Conservation (phyloP, 768 basidiomycete species). For the Rhodotorula graminis region DNA sequence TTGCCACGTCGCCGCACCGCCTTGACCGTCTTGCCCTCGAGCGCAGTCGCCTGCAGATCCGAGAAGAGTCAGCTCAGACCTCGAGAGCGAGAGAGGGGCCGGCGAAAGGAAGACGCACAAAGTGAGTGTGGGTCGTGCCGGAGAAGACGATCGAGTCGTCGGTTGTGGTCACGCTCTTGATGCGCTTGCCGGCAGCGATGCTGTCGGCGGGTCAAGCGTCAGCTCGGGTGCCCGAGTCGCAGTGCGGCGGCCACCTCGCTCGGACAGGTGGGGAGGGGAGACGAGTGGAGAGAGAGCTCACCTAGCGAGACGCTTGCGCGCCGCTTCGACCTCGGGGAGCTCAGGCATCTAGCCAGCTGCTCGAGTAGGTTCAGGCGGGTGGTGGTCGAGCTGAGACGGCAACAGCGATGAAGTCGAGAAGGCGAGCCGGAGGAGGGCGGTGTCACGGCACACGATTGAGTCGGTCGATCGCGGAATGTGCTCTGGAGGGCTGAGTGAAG, state of each 20-base stretch:
- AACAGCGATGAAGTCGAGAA: no score
- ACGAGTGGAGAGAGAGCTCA: background rate
- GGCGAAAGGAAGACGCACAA: slow-evolving; percentile 2
- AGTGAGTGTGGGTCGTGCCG: slow-evolving; percentile 21
- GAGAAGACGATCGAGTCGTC: slow-evolving; percentile 40
- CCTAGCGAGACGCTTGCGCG: slow-evolving; percentile 9
- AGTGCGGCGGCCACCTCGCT: no score
- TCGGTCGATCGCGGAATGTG: no score
- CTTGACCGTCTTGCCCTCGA: slow-evolving; percentile 32
- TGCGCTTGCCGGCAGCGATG: slow-evolving; percentile 28
- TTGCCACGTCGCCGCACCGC: slow-evolving; percentile 36
- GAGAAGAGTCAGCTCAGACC: no score
- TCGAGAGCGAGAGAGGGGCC: no score
- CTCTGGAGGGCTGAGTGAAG: no score
- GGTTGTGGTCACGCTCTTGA: slow-evolving; percentile 15
- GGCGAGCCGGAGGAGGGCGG: no score
- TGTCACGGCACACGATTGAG: no score
- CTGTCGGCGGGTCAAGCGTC: background rate
- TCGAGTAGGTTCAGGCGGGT: no score
- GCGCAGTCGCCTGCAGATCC: slow-evolving; percentile 1
- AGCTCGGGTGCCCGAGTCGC: background rate
- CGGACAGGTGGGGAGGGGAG: background rate
- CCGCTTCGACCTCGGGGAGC: slow-evolving; percentile 32
- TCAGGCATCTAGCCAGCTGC: slow-evolving; percentile 15
- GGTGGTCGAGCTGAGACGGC: no score